Conservation (phyloP, 768 basidiomycete genomes). For the Lentinula guzmanii region DNA sequence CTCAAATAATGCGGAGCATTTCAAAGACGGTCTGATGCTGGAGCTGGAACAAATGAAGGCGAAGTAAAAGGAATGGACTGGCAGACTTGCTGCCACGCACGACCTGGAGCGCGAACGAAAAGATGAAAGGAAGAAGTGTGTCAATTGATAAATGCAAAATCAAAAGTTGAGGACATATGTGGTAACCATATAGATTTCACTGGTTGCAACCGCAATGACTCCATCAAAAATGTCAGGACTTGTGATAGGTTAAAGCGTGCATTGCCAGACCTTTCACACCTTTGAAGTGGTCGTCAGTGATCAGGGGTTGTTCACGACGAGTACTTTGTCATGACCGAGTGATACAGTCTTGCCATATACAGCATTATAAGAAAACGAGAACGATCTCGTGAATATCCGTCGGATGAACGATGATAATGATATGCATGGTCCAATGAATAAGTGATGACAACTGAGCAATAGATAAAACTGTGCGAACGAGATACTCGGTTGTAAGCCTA, state of each 20-base stretch:
- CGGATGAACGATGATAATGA: too few species aligned
- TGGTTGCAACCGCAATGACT: neutral
- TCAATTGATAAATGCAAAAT: neutral
- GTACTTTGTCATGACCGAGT: too few species aligned
- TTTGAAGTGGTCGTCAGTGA: too few species aligned
- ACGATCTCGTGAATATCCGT: too few species aligned
- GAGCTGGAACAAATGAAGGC: neutral
- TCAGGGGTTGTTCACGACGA: too few species aligned
- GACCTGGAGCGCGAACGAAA: neutral
- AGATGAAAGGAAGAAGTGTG: neutral
- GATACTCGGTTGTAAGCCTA: neutral
- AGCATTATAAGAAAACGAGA: too few species aligned
- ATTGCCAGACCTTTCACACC: too few species aligned
- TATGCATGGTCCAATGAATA: neutral
- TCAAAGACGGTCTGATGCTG: neutral
- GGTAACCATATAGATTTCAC: neutral
- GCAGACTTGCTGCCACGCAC: conserved; percentile 1
- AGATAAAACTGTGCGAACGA: neutral
- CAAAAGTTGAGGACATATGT: neutral
- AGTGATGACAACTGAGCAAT: neutral
- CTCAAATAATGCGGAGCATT: neutral
- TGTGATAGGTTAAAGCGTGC: neutral
- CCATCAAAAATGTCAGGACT: neutral
- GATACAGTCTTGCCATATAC: too few species aligned
- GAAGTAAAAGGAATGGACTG: conserved; percentile 5